Conservation (phyloP, 768 basidiomycete genomes). For the Serendipita indica region DNA sequence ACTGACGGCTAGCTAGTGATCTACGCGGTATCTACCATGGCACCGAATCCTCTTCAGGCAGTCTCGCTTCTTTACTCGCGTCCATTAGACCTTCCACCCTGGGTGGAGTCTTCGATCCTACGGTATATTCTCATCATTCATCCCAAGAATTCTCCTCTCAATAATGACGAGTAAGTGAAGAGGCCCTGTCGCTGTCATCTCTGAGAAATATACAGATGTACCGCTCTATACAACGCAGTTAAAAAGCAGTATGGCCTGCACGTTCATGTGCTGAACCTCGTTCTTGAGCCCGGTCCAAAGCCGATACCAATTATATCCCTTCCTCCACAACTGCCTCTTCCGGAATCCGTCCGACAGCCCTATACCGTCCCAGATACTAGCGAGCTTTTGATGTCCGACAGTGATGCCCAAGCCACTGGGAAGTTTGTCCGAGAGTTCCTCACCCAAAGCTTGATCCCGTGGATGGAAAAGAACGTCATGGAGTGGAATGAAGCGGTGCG, state of each 20-base stretch:
- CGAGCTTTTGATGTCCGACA: constrained; percentile 41
- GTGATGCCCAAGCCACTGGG: constrained; percentile 59
- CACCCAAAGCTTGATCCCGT: constrained; percentile 78
- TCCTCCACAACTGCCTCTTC: constrained; percentile 51
- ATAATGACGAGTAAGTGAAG: constrained; percentile 59
- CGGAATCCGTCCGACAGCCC: constrained; percentile 49
- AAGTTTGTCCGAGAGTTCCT: constrained; percentile 78
- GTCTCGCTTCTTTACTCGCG: constrained; percentile 62
- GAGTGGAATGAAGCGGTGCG: constrained; percentile 84
- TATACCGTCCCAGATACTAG: constrained; percentile 44
- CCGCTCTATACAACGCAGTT: constrained; percentile 68
- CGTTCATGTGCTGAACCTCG: constrained; percentile 51
- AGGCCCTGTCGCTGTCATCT: constrained; percentile 11
- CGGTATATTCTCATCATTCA: constrained; percentile 69
- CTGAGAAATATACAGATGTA: constrained; percentile 35
- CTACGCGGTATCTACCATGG: constrained; percentile 65
- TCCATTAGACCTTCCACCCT: constrained; percentile 50
- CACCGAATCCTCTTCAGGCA: constrained; percentile 67
- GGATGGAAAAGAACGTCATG: constrained; percentile 89
- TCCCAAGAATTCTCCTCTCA: constrained; percentile 48
- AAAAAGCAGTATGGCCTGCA: constrained; percentile 79
- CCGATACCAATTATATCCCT: constrained; percentile 25
- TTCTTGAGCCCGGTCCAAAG: constrained; percentile 21
- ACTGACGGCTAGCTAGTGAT: constrained; percentile 40
- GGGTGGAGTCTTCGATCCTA: constrained; percentile 62